These are phyloP conservation scores for Cryphonectria carpinicola DNA, from an alignment of 2,329 filamentous ascomycete species.

Conservation along the genomic window DNA sequence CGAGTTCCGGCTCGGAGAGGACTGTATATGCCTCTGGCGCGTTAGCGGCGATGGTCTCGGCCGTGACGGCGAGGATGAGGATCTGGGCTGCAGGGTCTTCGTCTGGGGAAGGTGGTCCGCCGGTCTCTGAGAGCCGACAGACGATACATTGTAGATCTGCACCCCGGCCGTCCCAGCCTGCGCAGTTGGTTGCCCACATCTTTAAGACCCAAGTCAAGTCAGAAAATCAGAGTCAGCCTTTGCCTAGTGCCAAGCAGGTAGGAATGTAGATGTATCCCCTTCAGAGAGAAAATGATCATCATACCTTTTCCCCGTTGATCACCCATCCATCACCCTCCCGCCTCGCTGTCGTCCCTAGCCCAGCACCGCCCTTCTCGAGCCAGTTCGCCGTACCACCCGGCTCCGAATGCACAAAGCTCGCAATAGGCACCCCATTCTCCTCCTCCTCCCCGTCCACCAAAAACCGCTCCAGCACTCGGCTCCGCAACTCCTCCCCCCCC, in stretches of 20 bases:
- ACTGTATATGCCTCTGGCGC: constrained; percentile 47
- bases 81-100: constrained; percentile 34
- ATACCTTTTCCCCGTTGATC: constrained; percentile 26
- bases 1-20: constrained; percentile 47
- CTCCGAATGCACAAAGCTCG: constrained; percentile 25
- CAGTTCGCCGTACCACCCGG: constrained; percentile 27
- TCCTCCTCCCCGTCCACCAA: constrained; percentile 9
- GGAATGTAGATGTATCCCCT: neutral
- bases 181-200: constrained; percentile 28
- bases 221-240: neutral
- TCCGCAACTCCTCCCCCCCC: constrained; percentile 3
- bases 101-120: neutral
- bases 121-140: constrained; percentile 14
- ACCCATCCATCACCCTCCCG: constrained; percentile 18
- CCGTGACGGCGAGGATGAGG: constrained; percentile 55
- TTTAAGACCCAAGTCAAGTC: constrained; percentile 1
- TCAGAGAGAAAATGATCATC: neutral
- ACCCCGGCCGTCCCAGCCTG: constrained; percentile 22
- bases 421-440: constrained; percentile 11
- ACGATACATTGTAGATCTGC: constrained; percentile 27
- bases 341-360: constrained; percentile 23
- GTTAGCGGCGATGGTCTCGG: constrained; percentile 51
- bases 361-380: constrained; percentile 25
- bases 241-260: no score
- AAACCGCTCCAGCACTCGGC: constrained; percentile 8